These are phyloP conservation scores for Amaranthus tricolor DNA, from an alignment of 179 eudicot genomes.

Conservation along the genomic window DNA sequence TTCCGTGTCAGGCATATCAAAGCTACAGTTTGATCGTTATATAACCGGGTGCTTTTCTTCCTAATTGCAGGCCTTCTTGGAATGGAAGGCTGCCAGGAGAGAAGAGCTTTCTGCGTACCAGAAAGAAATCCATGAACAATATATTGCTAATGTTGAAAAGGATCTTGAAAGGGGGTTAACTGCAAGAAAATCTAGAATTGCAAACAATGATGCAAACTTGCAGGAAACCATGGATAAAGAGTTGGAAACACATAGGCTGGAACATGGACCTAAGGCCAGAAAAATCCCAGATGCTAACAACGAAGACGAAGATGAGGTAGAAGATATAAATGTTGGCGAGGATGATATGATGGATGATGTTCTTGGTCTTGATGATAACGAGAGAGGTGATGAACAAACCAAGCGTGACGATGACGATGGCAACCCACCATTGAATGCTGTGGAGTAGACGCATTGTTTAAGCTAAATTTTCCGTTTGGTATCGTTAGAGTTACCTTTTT, in stretches of 20 bases:
- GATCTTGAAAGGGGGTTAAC: slow-evolving; percentile 78
- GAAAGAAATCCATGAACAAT: slow-evolving; percentile 66
- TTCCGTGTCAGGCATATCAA: neutral
- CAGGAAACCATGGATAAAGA: slow-evolving; percentile 99
- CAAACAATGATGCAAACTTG: slow-evolving; percentile 56
- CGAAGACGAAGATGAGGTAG: slow-evolving; percentile 96
- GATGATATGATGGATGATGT: slow-evolving; percentile 94
- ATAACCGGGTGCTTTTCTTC: neutral
- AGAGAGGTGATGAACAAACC: slow-evolving; percentile 49
- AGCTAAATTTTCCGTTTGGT: slow-evolving; percentile 11
- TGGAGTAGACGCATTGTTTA: slow-evolving; percentile 4
- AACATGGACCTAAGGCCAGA: slow-evolving; percentile 90
- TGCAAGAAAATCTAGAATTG: slow-evolving; percentile 60
- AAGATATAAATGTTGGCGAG: slow-evolving; percentile 83
- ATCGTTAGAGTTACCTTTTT: neutral
- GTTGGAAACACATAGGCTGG: slow-evolving; percentile 88
- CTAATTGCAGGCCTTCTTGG: slow-evolving; percentile 57
- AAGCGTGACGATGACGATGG: slow-evolving; percentile 48
- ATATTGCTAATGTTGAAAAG: slow-evolving; percentile 64
- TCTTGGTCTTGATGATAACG: slow-evolving; percentile 68
- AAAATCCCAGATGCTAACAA: slow-evolving; percentile 63
- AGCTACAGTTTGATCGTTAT: neutral
- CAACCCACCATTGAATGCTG: neutral
- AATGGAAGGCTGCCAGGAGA: slow-evolving; percentile 86
- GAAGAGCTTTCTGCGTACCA: slow-evolving; percentile 83